Evolutionary conservation across 108 stramenopile genomes (phyloP).

Genomic region (Nitzschia sp.): DNA sequence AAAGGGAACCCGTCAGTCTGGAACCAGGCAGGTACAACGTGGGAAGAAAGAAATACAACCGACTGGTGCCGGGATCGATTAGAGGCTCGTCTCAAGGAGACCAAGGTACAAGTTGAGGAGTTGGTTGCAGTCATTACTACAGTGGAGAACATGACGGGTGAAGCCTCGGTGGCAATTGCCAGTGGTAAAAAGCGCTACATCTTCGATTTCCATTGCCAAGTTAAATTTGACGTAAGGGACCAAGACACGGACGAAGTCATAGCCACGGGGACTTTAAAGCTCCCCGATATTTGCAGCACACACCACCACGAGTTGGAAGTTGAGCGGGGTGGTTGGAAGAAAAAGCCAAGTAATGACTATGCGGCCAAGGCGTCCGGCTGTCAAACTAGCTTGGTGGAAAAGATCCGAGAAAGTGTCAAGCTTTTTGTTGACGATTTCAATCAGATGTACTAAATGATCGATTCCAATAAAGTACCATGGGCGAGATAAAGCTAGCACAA

Average conservation of each 20-base stretch:
- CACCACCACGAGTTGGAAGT: constrained; percentile 76
- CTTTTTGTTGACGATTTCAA: constrained; percentile 81
- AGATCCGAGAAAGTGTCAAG: constrained; percentile 64
- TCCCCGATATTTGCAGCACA: constrained; percentile 83
- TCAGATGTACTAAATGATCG: constrained; percentile 39
- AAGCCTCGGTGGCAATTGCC: constrained; percentile 90
- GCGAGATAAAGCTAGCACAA: not conserved
- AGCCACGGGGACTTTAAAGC: constrained; percentile 60
- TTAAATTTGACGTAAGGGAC: constrained; percentile 70
- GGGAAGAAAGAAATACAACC: constrained; percentile 92
- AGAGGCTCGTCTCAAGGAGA: constrained; percentile 42
- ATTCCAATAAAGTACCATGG: not conserved
- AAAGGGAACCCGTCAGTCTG: constrained; percentile 52
- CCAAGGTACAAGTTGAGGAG: constrained; percentile 36
- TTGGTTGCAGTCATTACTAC: constrained; percentile 49
- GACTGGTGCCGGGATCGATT: constrained; percentile 74
- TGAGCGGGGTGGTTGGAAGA: constrained; percentile 61
- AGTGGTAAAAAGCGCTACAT: constrained; percentile 94
- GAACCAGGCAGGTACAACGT: constrained; percentile 91
- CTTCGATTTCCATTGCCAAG: constrained; percentile 81
- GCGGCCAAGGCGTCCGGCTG: constrained; percentile 29
- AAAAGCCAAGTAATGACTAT: constrained; percentile 37
- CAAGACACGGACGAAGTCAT: constrained; percentile 50
- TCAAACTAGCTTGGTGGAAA: constrained; percentile 44
- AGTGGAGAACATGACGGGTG: constrained; percentile 81